These are phyloP conservation scores for Plasmodium coatneyi DNA, from an alignment of 169 alveolate genomes.

Conservation along the genomic window DNA sequence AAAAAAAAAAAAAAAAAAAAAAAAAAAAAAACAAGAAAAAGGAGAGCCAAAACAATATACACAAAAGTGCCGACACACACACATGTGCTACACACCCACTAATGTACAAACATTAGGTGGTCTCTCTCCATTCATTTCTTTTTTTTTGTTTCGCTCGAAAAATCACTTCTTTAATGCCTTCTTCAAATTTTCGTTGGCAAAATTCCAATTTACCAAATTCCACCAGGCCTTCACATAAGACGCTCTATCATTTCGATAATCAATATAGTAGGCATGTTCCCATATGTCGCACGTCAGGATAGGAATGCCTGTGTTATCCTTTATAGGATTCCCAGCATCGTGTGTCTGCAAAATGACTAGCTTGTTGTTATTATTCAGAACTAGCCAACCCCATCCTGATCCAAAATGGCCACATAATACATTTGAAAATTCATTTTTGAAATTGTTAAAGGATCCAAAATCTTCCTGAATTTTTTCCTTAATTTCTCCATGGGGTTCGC, in stretches of 20 bases:
- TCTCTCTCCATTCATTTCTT: background rate
- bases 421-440: conserved; percentile 88
- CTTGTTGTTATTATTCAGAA: conserved; percentile 90
- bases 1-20: background rate
- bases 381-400: conserved; percentile 99
- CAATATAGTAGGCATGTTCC: conserved; percentile 98
- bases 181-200: conserved; percentile 86
- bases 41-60: background rate
- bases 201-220: conserved; percentile 96
- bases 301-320: conserved; percentile 90
- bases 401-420: conserved; percentile 95
- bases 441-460: conserved; percentile 90
- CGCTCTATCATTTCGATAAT: conserved; percentile 92
- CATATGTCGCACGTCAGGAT: conserved; percentile 95
- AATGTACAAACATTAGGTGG: background rate
- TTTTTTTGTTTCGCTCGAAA: background rate
- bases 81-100: background rate
- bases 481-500: conserved; percentile 91
- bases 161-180: conserved; percentile 64
- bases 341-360: conserved; percentile 92
- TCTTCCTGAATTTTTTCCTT: conserved; percentile 86
- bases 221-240: conserved; percentile 93
- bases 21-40: background rate
- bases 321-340: conserved; percentile 93
- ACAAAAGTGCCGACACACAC: background rate